Conservation (phyloP, 2,329 filamentous ascomycete genomes). For the Emmonsia crescens region DNA sequence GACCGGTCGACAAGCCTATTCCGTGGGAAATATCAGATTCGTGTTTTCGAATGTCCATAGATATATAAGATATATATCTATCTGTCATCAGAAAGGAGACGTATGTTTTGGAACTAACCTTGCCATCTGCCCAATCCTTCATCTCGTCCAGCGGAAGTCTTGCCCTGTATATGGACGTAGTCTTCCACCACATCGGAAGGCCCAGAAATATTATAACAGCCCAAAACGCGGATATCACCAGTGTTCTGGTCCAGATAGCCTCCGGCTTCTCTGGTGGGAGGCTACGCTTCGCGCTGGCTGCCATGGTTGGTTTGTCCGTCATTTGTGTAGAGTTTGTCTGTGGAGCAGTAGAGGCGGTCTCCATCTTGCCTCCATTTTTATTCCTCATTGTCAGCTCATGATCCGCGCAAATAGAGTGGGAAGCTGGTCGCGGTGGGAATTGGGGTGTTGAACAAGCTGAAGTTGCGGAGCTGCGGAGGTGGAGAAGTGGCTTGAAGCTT, state of each 20-base stretch:
- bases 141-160: constrained; percentile 73
- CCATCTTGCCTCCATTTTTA: constrained; percentile 8
- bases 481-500: constrained; percentile 3
- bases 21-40: constrained; percentile 9
- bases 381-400: constrained; percentile 11
- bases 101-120: constrained; percentile 44
- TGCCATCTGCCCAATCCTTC: constrained; percentile 84
- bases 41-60: neutral
- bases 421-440: neutral
- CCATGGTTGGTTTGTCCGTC: constrained; percentile 1
- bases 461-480: constrained; percentile 2
- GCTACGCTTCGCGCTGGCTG: constrained; percentile 12
- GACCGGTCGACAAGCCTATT: constrained; percentile 71
- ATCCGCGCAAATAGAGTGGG: neutral
- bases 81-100: neutral
- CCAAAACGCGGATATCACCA: constrained; percentile 85
- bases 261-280: constrained; percentile 70
- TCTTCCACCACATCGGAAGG: constrained; percentile 90
- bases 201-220: constrained; percentile 70
- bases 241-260: constrained; percentile 57
- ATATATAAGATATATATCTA: neutral
- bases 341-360: neutral
- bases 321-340: neutral
- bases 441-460: neutral
- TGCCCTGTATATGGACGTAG: constrained; percentile 84